A percentile compares a stretch with the other conserved stretches of the same genome.
Conservation (phyloP, 2,329 filamentous ascomycete genomes). For the Cercospora sp. region DNA sequence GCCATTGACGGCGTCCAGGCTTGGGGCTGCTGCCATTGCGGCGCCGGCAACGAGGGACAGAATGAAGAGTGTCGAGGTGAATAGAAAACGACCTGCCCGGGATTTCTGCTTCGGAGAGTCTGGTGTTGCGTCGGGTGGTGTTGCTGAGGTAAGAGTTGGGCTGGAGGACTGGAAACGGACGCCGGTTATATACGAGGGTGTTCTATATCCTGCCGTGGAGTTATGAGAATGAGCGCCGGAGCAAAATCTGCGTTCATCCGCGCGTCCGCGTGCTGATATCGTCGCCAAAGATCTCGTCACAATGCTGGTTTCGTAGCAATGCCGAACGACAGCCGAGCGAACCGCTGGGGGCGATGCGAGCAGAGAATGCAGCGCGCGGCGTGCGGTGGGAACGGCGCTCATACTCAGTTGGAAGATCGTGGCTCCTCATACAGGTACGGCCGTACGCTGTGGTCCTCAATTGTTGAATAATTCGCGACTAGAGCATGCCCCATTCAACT, state of each 20-base stretch:
- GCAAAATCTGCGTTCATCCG: not conserved
- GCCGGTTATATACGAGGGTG: slow-evolving; percentile 16
- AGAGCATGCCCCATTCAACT: not conserved
- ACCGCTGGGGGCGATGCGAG: slow-evolving; percentile 24
- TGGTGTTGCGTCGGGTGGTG: not conserved
- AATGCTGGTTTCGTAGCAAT: slow-evolving; percentile 12
- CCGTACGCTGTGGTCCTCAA: slow-evolving; percentile 6
- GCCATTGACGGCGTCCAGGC: slow-evolving; percentile 50
- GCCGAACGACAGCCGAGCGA: slow-evolving; percentile 22
- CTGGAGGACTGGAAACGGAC: slow-evolving; percentile 18
- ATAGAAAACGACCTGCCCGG: slow-evolving; percentile 18
- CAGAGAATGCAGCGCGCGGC: slow-evolving; percentile 7
- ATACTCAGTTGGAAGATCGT: slow-evolving; percentile 3
- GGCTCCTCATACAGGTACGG: not conserved
- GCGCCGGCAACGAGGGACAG: slow-evolving; percentile 57
- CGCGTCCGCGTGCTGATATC: slow-evolving; percentile 20
- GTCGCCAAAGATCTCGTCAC: slow-evolving; percentile 24
- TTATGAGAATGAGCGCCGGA: slow-evolving; percentile 14
- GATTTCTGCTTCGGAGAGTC: not conserved
- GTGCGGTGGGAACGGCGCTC: slow-evolving; percentile 1
- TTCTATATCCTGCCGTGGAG: slow-evolving; percentile 20
- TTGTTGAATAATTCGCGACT: not conserved
- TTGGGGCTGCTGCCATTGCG: slow-evolving; percentile 58
- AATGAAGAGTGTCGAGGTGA: slow-evolving; percentile 51
- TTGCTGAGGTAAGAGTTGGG: not conserved